These are phyloP conservation scores for Fraxinus latifolia DNA, from an alignment of 305 asterid species.

Conservation along the genomic window DNA sequence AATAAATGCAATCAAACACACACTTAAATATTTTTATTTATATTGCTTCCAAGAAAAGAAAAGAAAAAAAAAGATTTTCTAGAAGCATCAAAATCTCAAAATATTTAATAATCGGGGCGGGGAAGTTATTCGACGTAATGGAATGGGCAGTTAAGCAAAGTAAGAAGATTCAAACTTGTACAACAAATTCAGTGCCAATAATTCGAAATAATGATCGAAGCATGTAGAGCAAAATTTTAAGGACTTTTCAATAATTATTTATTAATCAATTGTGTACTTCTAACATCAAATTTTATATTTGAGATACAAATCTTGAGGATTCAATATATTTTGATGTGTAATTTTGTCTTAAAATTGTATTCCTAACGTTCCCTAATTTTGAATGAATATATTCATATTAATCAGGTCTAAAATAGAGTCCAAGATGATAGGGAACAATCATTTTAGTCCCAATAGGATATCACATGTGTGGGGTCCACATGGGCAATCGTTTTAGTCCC, in stretches of 20 bases:
- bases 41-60: background rate
- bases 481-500: too few species aligned
- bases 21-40: too few species aligned
- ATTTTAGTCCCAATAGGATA: background rate
- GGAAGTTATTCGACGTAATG: background rate
- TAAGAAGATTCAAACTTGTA: background rate
- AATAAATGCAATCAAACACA: too few species aligned
- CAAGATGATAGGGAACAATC: background rate
- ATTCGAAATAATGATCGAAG: background rate
- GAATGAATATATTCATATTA: background rate
- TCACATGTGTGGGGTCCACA: too few species aligned
- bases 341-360: background rate
- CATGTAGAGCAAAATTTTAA: background rate
- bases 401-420: background rate
- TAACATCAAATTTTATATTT: too few species aligned
- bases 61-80: background rate
- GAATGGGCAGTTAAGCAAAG: background rate
- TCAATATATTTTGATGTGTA: background rate
- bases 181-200: background rate
- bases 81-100: background rate
- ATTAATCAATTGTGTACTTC: too few species aligned
- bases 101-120: background rate
- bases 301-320: background rate
- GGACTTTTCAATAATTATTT: background rate
- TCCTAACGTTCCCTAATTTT: background rate